These are phyloP conservation scores for Gilbertella persicaria DNA, from an alignment of 371 early-diverging fungal species.

Conservation along the genomic window DNA sequence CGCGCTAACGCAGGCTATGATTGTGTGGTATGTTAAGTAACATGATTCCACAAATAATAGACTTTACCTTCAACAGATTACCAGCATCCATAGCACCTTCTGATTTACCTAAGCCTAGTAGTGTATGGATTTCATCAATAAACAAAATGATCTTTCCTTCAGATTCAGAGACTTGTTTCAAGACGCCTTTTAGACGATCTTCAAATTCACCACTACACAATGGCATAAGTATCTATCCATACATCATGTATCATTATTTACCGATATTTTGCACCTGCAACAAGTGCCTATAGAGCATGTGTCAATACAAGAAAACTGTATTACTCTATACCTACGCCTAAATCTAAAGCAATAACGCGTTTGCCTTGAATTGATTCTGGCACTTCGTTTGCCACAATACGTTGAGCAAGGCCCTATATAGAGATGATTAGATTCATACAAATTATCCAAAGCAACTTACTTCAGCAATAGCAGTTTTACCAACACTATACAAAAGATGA, in stretches of 20 bases:
- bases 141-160: slow-evolving; percentile 81
- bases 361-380: slow-evolving; percentile 76
- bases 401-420: slow-evolving; percentile 74
- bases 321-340: slow-evolving; percentile 53
- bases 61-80: slow-evolving; percentile 72
- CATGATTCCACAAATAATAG: too few species aligned
- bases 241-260: slow-evolving; percentile 12
- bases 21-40: background rate
- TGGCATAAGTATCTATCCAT: background rate
- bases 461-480: slow-evolving; percentile 63
- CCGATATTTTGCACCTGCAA: slow-evolving; percentile 82
- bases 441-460: slow-evolving; percentile 17
- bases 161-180: slow-evolving; percentile 72
- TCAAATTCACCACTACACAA: slow-evolving; percentile 79
- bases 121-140: slow-evolving; percentile 86
- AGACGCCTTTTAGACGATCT: slow-evolving; percentile 76
- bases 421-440: background rate
- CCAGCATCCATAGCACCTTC: slow-evolving; percentile 79
- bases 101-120: slow-evolving; percentile 80
- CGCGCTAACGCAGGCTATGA: slow-evolving; percentile 77
- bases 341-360: slow-evolving; percentile 76
- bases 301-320: background rate
- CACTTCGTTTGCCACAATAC: slow-evolving; percentile 81
- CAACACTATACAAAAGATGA: slow-evolving; percentile 35
- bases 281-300: slow-evolving; percentile 47